Evolutionary conservation across 2,329 filamentous ascomycete species (phyloP).

Genomic region (Talaromyces sp.): DNA sequence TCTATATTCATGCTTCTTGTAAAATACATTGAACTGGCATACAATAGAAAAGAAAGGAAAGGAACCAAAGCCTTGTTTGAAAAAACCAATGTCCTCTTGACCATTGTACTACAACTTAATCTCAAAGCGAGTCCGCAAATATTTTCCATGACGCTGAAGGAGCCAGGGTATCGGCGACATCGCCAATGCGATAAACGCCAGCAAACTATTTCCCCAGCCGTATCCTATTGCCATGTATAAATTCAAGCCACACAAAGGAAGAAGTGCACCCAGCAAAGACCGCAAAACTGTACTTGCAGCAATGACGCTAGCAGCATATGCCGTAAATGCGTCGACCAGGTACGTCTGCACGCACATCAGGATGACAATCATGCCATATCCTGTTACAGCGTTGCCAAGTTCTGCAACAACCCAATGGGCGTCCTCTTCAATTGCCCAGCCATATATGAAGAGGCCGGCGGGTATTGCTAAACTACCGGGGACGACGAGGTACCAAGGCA

Average conservation of each 20-base stretch:
- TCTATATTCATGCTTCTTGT: too few species aligned
- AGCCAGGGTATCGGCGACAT: too few species aligned
- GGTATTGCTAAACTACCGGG: background rate
- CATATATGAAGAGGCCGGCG: slow-evolving; percentile 46
- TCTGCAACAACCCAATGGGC: slow-evolving; percentile 48
- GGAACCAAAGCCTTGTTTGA: too few species aligned
- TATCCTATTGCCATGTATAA: background rate
- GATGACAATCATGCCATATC: slow-evolving; percentile 33
- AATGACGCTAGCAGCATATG: background rate
- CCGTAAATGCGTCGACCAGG: background rate
- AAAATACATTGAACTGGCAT: too few species aligned
- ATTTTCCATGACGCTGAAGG: too few species aligned
- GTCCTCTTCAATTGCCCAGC: slow-evolving; percentile 43
- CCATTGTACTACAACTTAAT: too few species aligned
- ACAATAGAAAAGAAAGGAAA: too few species aligned
- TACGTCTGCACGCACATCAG: background rate
- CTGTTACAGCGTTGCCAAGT: slow-evolving; percentile 43
- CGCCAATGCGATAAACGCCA: background rate
- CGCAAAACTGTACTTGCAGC: background rate
- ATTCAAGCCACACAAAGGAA: background rate
- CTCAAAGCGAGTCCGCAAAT: too few species aligned
- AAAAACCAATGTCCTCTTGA: too few species aligned
- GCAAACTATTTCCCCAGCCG: slow-evolving; percentile 3
- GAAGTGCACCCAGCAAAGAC: background rate
- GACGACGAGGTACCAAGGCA: background rate